Conservation (phyloP, 768 basidiomycete species). For the Auriscalpium microsporum region DNA sequence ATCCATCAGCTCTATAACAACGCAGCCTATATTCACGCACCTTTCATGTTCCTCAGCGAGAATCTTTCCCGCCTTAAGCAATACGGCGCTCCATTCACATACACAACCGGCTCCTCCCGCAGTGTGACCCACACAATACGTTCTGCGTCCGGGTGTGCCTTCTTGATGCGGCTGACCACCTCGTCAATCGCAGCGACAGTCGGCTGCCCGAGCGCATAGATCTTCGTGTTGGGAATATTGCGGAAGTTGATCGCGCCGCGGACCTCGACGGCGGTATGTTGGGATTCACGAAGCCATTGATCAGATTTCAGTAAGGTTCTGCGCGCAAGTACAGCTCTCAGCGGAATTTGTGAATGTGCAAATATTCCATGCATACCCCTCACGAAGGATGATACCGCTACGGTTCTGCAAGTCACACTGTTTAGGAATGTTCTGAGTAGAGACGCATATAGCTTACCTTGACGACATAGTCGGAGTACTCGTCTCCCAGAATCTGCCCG, state of each 20-base stretch:
- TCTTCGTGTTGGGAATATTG: constrained; percentile 66
- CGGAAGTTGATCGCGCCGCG: constrained; percentile 96
- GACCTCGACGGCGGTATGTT: constrained; percentile 56
- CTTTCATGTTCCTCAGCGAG: constrained; percentile 91
- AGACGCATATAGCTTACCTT: constrained; percentile 41
- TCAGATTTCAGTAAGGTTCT: constrained; percentile 90
- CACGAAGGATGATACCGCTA: constrained; percentile 87
- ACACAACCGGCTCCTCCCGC: constrained; percentile 87
- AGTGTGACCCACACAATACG: constrained; percentile 85
- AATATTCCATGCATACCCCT: constrained; percentile 45
- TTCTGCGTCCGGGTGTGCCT: constrained; percentile 48
- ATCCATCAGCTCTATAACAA: neutral
- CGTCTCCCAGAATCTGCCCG: constrained; percentile 85
- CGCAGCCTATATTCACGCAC: constrained; percentile 23
- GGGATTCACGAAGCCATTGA: constrained; percentile 75
- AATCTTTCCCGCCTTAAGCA: constrained; percentile 81
- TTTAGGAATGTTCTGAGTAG: too few relatives aligned
- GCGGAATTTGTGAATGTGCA: constrained; percentile 1
- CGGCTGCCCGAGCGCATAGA: constrained; percentile 93
- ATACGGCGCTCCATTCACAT: constrained; percentile 89
- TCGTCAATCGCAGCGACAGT: constrained; percentile 79
- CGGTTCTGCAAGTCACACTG: constrained; percentile 50
- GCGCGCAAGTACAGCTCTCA: neutral
- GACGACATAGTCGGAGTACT: constrained; percentile 92
- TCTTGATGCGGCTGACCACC: constrained; percentile 59